Evolutionary conservation across 2,329 filamentous ascomycete species (phyloP).

Genomic region (Hymenoscyphus fraxineus): DNA sequence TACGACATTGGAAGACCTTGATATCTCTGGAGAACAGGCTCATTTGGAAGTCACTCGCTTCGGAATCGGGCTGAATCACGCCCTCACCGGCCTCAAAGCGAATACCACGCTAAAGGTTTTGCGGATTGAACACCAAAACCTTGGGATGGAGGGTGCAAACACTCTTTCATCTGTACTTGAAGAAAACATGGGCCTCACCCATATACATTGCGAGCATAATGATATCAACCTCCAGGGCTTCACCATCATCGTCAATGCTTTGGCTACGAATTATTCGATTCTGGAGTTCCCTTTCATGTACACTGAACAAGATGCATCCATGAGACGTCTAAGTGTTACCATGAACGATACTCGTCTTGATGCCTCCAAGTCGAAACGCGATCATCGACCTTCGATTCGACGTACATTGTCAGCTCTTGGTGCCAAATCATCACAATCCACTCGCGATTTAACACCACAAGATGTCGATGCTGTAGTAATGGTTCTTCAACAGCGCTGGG

Average conservation of each 20-base stretch:
- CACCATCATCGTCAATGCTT: slow-evolving; percentile 63
- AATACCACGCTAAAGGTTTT: slow-evolving; percentile 60
- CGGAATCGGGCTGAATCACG: slow-evolving; percentile 64
- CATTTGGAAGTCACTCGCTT: slow-evolving; percentile 67
- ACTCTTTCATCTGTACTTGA: slow-evolving; percentile 66
- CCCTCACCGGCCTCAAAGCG: slow-evolving; percentile 59
- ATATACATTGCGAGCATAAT: slow-evolving; percentile 69
- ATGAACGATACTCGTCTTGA: slow-evolving; percentile 27
- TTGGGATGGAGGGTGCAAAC: slow-evolving; percentile 66
- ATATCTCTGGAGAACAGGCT: slow-evolving; percentile 69
- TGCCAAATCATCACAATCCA: slow-evolving; percentile 22
- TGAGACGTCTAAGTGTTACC: slow-evolving; percentile 45
- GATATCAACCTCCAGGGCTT: slow-evolving; percentile 68
- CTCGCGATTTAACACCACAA: slow-evolving; percentile 30
- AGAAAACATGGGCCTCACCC: slow-evolving; percentile 56
- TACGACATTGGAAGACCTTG: slow-evolving; percentile 59
- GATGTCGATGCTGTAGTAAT: slow-evolving; percentile 33
- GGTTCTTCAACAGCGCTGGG: slow-evolving; percentile 31
- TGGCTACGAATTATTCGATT: slow-evolving; percentile 62
- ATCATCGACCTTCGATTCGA: slow-evolving; percentile 29
- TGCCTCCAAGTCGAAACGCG: slow-evolving; percentile 18
- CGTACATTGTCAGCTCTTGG: slow-evolving; percentile 31
- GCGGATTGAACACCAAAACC: slow-evolving; percentile 63
- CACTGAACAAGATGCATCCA: slow-evolving; percentile 55
- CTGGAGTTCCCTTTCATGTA: slow-evolving; percentile 61